phyloP scores from a whole-genome alignment of 2,329 filamentous ascomycete species.

The Alternaria panax region DNA sequence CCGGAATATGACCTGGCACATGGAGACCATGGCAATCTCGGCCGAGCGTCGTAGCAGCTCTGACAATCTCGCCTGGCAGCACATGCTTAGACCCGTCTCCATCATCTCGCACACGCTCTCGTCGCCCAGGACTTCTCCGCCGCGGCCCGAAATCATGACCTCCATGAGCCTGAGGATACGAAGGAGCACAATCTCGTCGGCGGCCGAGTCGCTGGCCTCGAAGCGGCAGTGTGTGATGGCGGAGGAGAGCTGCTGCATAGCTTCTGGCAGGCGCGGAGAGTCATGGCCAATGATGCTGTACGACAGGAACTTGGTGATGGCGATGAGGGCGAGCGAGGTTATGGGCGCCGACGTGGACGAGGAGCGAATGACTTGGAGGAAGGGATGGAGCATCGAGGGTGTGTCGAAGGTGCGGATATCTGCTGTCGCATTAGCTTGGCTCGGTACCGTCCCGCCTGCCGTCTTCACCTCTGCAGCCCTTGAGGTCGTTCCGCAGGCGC shows the following conservation, averaged over 20 bases:
- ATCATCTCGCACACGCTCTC: conserved; percentile 99
- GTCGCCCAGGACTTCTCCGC: conserved; percentile 91
- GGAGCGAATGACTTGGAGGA: conserved; percentile 94
- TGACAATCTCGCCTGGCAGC: conserved; percentile 89
- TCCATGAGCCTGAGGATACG: conserved; percentile 98
- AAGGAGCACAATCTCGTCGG: conserved; percentile 92
- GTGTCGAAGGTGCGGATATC: conserved; percentile 91
- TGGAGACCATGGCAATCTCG: conserved; percentile 96
- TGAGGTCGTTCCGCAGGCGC: conserved; percentile 84
- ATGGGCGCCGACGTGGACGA: conserved; percentile 96
- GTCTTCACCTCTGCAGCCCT: conserved; percentile 75
- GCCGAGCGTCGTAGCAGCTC: conserved; percentile 89
- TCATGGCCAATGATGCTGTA: conserved; percentile 87
- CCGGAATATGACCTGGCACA: conserved; percentile 99
- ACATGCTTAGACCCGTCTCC: conserved; percentile 96
- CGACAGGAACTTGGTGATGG: conserved; percentile 94
- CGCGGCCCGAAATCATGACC: conserved; percentile 92
- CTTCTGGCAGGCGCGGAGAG: conserved; percentile 86
- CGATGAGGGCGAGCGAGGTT: conserved; percentile 90
- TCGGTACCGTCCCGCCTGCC: not conserved
- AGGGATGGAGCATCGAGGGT: conserved; percentile 86
- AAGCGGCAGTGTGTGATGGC: conserved; percentile 98
- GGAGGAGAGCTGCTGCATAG: conserved; percentile 92
- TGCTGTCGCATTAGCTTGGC: conserved; percentile 48
- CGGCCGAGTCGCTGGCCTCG: conserved; percentile 91